Conservation (phyloP, 1,139 yeast genomes). For the Taphrina flavorubra region DNA sequence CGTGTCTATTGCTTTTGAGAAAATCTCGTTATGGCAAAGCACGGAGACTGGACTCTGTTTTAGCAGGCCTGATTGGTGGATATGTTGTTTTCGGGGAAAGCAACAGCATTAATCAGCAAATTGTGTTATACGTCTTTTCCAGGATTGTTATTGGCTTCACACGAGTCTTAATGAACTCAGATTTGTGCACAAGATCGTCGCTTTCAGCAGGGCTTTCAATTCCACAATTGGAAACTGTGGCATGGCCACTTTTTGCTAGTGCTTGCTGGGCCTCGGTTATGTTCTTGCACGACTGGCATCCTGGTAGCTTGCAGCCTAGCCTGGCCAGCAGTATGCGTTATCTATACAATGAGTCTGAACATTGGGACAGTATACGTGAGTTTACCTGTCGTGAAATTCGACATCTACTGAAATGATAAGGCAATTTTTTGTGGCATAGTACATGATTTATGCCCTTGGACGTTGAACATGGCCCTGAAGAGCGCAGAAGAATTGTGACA, state of each 20-base stretch:
- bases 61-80: slow-evolving; percentile 71
- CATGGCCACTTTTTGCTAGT: slow-evolving; percentile 72
- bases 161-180: slow-evolving; percentile 54
- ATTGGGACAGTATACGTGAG: slow-evolving; percentile 50
- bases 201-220: slow-evolving; percentile 5
- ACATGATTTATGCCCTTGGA: slow-evolving; percentile 12
- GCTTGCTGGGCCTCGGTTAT: slow-evolving; percentile 76
- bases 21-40: slow-evolving; percentile 44
- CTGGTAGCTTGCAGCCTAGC: slow-evolving; percentile 67
- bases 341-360: slow-evolving; percentile 62
- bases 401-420: background rate
- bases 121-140: slow-evolving; percentile 67
- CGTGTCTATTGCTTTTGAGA: slow-evolving; percentile 50
- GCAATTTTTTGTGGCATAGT: slow-evolving; percentile 45
- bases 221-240: slow-evolving; percentile 22
- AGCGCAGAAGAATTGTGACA: no score
- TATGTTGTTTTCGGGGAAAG: slow-evolving; percentile 67
- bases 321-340: slow-evolving; percentile 71
- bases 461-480: no score
- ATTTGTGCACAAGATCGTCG: slow-evolving; percentile 27
- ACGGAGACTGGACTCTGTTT: slow-evolving; percentile 56
- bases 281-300: slow-evolving; percentile 70
- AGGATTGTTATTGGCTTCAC: slow-evolving; percentile 63
- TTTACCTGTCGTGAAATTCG: background rate
- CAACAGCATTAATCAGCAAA: slow-evolving; percentile 52